These are phyloP conservation scores for Corylus heterophylla DNA, from an alignment of 306 rosid species.

Conservation along the genomic window DNA sequence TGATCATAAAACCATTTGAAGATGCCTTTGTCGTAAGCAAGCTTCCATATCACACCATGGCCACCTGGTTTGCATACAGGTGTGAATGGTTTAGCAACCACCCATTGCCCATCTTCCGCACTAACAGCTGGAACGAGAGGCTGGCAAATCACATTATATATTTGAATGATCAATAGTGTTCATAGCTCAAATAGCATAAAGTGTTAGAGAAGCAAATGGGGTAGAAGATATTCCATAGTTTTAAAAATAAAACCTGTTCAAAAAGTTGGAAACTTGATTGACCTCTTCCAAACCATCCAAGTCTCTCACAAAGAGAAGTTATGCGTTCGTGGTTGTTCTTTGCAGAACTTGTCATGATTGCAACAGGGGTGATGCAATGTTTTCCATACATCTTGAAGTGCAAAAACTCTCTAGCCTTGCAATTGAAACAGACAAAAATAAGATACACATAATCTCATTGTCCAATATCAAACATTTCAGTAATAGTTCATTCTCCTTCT, in stretches of 20 bases:
- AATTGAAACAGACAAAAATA: constrained; percentile 31
- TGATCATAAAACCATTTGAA: constrained; percentile 84
- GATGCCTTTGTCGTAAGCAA: constrained; percentile 86
- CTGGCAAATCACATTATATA: constrained; percentile 54
- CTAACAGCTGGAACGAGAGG: constrained; percentile 94
- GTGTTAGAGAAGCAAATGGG: constrained; percentile 14
- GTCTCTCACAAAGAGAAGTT: constrained; percentile 72
- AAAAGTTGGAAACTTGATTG: constrained; percentile 91
- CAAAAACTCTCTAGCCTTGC: constrained; percentile 94
- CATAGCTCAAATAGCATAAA: constrained; percentile 25
- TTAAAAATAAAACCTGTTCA: constrained; percentile 78
- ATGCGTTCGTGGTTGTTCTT: constrained; percentile 83
- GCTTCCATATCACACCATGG: constrained; percentile 97
- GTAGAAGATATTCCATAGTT: constrained; percentile 19
- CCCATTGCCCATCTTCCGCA: constrained; percentile 90
- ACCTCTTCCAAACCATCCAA: constrained; percentile 96
- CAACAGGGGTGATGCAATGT: constrained; percentile 91
- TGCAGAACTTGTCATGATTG: constrained; percentile 96
- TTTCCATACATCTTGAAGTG: constrained; percentile 85
- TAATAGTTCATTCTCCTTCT: constrained; percentile 16
- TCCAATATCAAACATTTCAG: constrained; percentile 12
- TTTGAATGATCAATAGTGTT: constrained; percentile 26
- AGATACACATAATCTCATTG: constrained; percentile 2
- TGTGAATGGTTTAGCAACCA: constrained; percentile 66
- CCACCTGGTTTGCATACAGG: constrained; percentile 97